phyloP scores from a whole-genome alignment of 1,284 basidiomycete species.

The Trametes pubescens region DNA sequence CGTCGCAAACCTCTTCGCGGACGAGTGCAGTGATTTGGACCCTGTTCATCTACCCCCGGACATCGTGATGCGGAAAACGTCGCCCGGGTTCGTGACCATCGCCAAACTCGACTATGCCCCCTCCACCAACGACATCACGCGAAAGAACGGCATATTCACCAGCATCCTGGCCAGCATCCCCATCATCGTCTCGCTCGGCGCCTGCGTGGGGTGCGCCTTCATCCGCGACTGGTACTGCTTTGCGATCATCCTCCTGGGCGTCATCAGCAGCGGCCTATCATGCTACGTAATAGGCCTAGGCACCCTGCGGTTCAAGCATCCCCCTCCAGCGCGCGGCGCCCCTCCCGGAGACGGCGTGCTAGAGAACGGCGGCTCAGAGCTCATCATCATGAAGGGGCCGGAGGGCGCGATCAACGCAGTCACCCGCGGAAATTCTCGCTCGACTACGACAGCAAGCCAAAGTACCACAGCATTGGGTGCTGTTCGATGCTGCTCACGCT shows the following conservation, averaged over 20 bases:
- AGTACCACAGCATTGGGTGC: constrained; percentile 24
- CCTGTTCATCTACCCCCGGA: not conserved
- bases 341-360: constrained; percentile 24
- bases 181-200: not conserved
- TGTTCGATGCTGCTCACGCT: constrained; percentile 26
- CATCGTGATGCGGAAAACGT: not conserved
- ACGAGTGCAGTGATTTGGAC: not conserved
- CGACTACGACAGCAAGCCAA: constrained; percentile 19
- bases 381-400: constrained; percentile 23
- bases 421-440: constrained; percentile 26
- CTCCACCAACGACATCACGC: not conserved
- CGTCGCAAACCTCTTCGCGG: constrained; percentile 6
- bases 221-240: constrained; percentile 29
- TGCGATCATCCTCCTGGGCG: constrained; percentile 29
- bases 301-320: constrained; percentile 24
- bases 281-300: constrained; percentile 25
- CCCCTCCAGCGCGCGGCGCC: constrained; percentile 9
- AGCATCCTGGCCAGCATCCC: not conserved
- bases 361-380: constrained; percentile 9
- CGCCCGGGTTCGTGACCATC: not conserved
- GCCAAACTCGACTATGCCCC: not conserved
- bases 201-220: constrained; percentile 19
- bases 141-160: not conserved
- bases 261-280: constrained; percentile 25
- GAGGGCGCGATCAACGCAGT: constrained; percentile 26